phyloP scores from a whole-genome alignment of 2,329 filamentous ascomycete genomes.

The Ophiostoma montium region DNA sequence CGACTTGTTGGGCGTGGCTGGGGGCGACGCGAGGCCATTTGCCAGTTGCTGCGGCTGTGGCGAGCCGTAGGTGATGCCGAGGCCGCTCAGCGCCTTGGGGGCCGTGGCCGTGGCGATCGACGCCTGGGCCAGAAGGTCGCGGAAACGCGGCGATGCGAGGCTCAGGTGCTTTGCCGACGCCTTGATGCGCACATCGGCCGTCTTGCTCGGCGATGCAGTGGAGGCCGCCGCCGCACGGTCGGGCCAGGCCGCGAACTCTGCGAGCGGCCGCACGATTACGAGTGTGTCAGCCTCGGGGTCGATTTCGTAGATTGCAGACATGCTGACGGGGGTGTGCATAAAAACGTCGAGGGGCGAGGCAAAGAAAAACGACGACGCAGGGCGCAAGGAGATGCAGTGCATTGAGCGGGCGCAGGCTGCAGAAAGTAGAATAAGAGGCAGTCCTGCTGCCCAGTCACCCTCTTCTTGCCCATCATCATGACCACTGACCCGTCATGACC shows the following conservation, averaged over 20 bases:
- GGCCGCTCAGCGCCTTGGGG: not conserved
- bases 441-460: too few relatives aligned
- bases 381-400: too few relatives aligned
- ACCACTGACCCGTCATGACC: too few relatives aligned
- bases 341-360: not conserved
- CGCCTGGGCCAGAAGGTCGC: slow-evolving; percentile 11
- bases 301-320: slow-evolving; percentile 22
- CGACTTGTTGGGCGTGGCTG: slow-evolving; percentile 1
- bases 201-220: not conserved
- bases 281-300: slow-evolving; percentile 22
- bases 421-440: too few relatives aligned
- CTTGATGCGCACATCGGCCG: slow-evolving; percentile 20
- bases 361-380: not conserved
- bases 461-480: too few relatives aligned
- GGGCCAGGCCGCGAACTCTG: slow-evolving; percentile 16
- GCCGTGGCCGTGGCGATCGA: not conserved
- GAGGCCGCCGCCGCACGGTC: slow-evolving; percentile 3
- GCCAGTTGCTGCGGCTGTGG: not conserved
- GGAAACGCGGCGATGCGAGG: slow-evolving; percentile 20
- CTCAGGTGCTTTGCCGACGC: slow-evolving; percentile 24
- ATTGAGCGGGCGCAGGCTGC: too few relatives aligned
- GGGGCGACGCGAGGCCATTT: slow-evolving; percentile 3
- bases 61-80: slow-evolving; percentile 1
- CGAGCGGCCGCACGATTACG: slow-evolving; percentile 17
- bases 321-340: slow-evolving; percentile 8